Conservation (phyloP, 805 yeast genomes). For the Diddensiella santjacobensis region DNA sequence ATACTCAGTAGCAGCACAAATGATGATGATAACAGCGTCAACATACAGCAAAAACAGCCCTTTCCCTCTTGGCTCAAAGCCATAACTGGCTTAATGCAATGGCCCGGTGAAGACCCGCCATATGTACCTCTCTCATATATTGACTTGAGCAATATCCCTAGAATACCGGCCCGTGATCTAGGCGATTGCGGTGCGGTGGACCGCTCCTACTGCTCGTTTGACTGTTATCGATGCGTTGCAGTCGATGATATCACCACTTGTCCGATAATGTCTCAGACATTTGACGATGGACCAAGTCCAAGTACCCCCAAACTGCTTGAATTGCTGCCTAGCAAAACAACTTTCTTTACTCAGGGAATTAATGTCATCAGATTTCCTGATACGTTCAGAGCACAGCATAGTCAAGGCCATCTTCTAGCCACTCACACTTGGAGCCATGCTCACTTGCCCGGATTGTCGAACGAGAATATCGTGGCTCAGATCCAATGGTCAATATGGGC, state of each 20-base stretch:
- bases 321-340: constrained; percentile 53
- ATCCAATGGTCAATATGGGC: constrained; percentile 97
- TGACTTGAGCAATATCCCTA: constrained; percentile 54
- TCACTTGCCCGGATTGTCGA: constrained; percentile 70
- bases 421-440: constrained; percentile 93
- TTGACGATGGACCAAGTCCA: constrained; percentile 92
- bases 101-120: constrained; percentile 91
- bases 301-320: constrained; percentile 59
- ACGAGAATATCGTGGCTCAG: constrained; percentile 83
- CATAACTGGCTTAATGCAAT: constrained; percentile 64
- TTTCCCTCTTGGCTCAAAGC: constrained; percentile 78
- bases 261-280: constrained; percentile 72
- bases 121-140: constrained; percentile 77
- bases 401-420: constrained; percentile 73
- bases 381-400: constrained; percentile 52
- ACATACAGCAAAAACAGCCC: constrained; percentile 36
- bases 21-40: neutral
- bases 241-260: constrained; percentile 77
- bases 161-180: constrained; percentile 28
- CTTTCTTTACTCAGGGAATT: constrained; percentile 83
- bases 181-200: constrained; percentile 55
- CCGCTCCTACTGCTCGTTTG: constrained; percentile 70
- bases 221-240: constrained; percentile 74
- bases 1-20: neutral
- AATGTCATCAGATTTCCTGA: constrained; percentile 77